Evolutionary conservation across 192 early-diverging fungal genomes (phyloP), one percentile per base, ranked within the genome.

Genomic region (Gigaspora rosea): DNA sequence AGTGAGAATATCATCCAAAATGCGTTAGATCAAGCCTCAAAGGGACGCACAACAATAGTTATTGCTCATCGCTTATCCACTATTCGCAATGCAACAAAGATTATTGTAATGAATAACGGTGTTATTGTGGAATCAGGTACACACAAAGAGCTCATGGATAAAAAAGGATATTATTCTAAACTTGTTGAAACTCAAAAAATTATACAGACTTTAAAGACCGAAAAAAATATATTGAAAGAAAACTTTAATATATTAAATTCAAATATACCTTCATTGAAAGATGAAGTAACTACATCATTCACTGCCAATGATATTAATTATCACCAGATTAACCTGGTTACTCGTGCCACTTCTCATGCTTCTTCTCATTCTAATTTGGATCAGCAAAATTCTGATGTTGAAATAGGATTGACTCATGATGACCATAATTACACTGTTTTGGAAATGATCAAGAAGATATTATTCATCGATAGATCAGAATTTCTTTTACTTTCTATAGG

Each of bases 41-140:
- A 85, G 51, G 87, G 87, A 78, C 88, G 94, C 46, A 95, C 94
- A 1, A 95, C 94, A 56, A 93, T 96, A 71, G 90, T 91, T 1
- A 89, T 96, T 75, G 95, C 95, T 15, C 88, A 95, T 78, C 88
- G 95, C 4, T 84, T 96, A 63, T 93, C 92, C 68, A 83, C 54
- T 88, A 93, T 76, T 27, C 27, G 27, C 27, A 27, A 27, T 27
- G 27, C 27, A 27, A 27, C 27, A 27, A 27, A 27, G 27, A 27
- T 27, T 27, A 27, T 27, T 27, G 27, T 27, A 27, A 27, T 27
- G 27, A 27, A 27, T 27, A 27, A 27, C 0, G 27, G 27, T 27
- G 1, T 27, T 27, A 27, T 27, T 27, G 27, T 27, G 27, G 27
- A 27, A 27, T 27, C 27, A 27, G 27, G 27, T 27, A 27, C 27